Evolutionary conservation across 2,329 filamentous ascomycete species (phyloP), one percentile per base, ranked within the genome.

Genomic region (Sarocladiaceae sp.): DNA sequence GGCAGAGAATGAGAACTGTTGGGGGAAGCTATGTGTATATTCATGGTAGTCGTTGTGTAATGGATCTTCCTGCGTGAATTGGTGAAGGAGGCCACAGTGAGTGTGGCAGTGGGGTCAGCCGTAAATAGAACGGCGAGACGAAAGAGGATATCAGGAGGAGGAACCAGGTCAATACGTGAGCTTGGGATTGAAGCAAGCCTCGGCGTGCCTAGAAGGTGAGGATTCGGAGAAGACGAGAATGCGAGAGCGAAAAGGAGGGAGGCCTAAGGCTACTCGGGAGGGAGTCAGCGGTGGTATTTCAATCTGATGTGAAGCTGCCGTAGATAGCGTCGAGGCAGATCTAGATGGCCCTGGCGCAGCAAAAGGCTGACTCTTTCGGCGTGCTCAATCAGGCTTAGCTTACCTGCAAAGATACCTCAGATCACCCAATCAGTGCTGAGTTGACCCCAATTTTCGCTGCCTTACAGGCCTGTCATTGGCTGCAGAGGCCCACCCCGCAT

Each of bases 341-440:
- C n/a, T n/a, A 10, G n/a, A n/a, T n/a, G 20, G 34, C 9, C 34
- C 58, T 53, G 58, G 57, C 61, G 55, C 56, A 60, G 60, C 57
- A 53, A 40, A 41, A 15, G 37, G 29, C 59, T 62, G 63, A 65
- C 60, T 66, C 63, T 57, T 67, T 68, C 65, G 65, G 65, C 65
- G 65, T 68, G 65, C 64, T 65, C 55, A 53, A 64, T 55, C 45
- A 47, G 65, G 66, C 29, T 49, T 65, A 64, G 65, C 56, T 29
- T 5, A 18, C 11, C 21, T 29, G 60, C 41, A 3, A 11, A 21
- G 45, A 46, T 46, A 46, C 47, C 35, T 33, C 34, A n/a, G 4
- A 2, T 2, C 4, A 26, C 12, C 65, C 61, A 66, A 66, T 65
- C 19, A 57, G 0, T 7, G 3, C 3, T 1, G 1, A 6, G 12